Base-by-base conservation (phyloP, 73 alveolate species). In the Uronychia binucleata region DNA sequence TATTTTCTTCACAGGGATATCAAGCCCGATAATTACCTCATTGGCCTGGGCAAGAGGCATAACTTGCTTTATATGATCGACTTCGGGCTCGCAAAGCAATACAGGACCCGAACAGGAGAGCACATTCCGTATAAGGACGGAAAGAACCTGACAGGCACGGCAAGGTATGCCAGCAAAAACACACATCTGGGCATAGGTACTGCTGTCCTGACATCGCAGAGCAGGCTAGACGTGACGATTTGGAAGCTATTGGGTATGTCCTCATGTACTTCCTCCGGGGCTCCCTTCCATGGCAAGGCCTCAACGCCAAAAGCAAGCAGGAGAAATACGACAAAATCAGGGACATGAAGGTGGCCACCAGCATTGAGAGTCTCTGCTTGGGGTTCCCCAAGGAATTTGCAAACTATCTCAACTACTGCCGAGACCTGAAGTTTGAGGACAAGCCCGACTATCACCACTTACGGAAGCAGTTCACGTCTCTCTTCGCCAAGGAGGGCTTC, bases 11-110 rank as follows among this genome's bases (percentile, higher is more conserved):
- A 97, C 87, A 78, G 99, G 75, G 99, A 97, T 86, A 95, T 97
- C 5, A 97, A 97, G 77, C 99, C 99, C 26, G 99, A 97, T 74
- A 97, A 97, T 82, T 97, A 96, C 94, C 88, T 97, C 28, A 95
- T 96, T 25, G 99, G 98, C 33, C 79, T 90, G 93, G 88, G 99
- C 97, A 57, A 80, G 88, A 75, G 95, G 83, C 29, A 91, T 89
- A 75, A 80, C 91, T 89, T 86, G n/a, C 96, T 95, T n/a, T 87
- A 93, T 75, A 58, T 91, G 11, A 88, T 93, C 30, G 97, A 93
- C 85, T 93, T 81, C 86, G 97, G 97, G 58, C 89, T 93, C 28
- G 87, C 94, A 59, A 93, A 93, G 76, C 81, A 87, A 79, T 93
- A 77, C 85, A 82, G 94, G 60, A 92, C 96, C 28, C 90, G 85